Evolutionary conservation across 1,139 yeast species (phyloP).

Genomic region (Spencermartinsiella ligniputridi): DNA sequence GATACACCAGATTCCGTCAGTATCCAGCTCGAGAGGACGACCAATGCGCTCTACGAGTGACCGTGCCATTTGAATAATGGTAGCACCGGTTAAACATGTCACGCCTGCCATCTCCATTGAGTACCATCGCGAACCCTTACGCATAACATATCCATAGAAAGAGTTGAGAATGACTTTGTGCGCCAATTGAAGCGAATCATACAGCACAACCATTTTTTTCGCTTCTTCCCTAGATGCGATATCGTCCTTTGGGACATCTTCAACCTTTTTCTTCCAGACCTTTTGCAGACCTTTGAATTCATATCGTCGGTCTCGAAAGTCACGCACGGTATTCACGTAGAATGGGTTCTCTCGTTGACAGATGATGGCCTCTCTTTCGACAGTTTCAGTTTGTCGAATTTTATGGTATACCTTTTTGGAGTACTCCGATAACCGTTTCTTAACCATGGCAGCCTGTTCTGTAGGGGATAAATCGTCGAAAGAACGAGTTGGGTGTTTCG

Average conservation of each 20-base stretch:
- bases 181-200: constrained; percentile 93
- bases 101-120: constrained; percentile 99
- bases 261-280: constrained; percentile 84
- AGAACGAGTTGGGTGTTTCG: constrained; percentile 50
- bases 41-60: constrained; percentile 91
- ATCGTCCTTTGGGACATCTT: constrained; percentile 50
- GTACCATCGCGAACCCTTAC: constrained; percentile 98
- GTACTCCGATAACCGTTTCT: constrained; percentile 78
- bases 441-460: constrained; percentile 74
- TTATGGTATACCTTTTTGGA: constrained; percentile 82
- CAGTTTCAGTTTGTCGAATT: constrained; percentile 74
- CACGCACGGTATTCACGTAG: constrained; percentile 89
- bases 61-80: constrained; percentile 96
- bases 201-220: constrained; percentile 85
- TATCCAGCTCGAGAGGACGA: constrained; percentile 91
- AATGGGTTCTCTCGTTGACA: constrained; percentile 98
- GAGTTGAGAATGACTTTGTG: constrained; percentile 96
- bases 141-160: constrained; percentile 97
- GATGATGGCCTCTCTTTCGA: constrained; percentile 87
- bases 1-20: constrained; percentile 99
- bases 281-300: constrained; percentile 93
- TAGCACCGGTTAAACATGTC: constrained; percentile 96
- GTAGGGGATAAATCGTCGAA: constrained; percentile 64
- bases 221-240: constrained; percentile 72
- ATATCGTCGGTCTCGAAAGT: constrained; percentile 92